These are phyloP conservation scores for Wickerhamiella azymoides DNA, from an alignment of 805 yeast genomes.

Conservation along the genomic window DNA sequence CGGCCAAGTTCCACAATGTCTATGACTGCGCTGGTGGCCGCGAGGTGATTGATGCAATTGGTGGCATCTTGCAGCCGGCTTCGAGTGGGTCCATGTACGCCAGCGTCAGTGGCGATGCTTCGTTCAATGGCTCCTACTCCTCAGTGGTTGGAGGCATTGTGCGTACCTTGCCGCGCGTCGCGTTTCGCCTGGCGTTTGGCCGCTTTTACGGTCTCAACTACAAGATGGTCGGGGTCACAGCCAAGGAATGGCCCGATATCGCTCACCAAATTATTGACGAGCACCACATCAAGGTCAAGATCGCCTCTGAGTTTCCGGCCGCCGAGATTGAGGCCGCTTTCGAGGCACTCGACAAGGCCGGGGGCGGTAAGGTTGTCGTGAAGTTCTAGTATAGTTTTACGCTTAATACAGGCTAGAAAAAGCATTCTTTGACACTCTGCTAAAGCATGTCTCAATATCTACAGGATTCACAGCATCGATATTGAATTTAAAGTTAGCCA, in stretches of 20 bases:
- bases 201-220: slow-evolving; percentile 23
- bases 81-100: slow-evolving; percentile 24
- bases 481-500: too few relatives aligned
- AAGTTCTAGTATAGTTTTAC: slow-evolving; percentile 7
- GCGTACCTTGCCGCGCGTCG: neutral
- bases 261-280: slow-evolving; percentile 36
- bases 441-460: too few relatives aligned
- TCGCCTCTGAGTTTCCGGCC: slow-evolving; percentile 43
- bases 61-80: slow-evolving; percentile 33
- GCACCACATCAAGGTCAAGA: slow-evolving; percentile 31
- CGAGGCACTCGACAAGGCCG: slow-evolving; percentile 34
- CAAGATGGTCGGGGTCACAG: slow-evolving; percentile 7
- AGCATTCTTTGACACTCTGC: too few relatives aligned
- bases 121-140: slow-evolving; percentile 11
- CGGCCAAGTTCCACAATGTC: slow-evolving; percentile 37
- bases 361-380: slow-evolving; percentile 55
- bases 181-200: slow-evolving; percentile 21
- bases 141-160: neutral
- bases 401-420: too few relatives aligned
- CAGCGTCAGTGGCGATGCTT: slow-evolving; percentile 43
- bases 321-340: slow-evolving; percentile 39
- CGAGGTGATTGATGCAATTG: slow-evolving; percentile 33
- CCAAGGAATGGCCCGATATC: slow-evolving; percentile 26
- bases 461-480: too few relatives aligned
- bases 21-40: slow-evolving; percentile 52